Evolutionary conservation across 768 basidiomycete species (phyloP), one percentile per base, ranked within the genome.

Genomic region (Russula dissimulans): DNA sequence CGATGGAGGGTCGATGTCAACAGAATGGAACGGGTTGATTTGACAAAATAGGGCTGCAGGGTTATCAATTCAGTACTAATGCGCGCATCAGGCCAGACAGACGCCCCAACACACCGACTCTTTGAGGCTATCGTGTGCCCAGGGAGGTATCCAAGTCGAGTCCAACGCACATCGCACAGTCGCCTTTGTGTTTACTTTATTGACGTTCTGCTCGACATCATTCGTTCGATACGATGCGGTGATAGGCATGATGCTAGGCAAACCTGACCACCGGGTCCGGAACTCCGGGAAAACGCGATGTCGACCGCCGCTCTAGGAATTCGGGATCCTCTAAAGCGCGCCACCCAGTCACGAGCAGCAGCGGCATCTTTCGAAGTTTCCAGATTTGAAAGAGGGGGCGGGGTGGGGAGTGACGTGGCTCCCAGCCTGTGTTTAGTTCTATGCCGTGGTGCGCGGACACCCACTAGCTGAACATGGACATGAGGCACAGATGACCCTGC

Each of bases 111-210:
- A 29, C 68, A 87, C 84, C 63, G 79, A 76, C 66, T 65, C 68
- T 65, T 73, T 75, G 22, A 90, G 64, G 34, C 68, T 69, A 7
- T 77, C 72, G 36, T 69, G 72, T 4, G 85, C 81, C 89, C 89
- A 91, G 2, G 63, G 54, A 7, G 89, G 89, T 52, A 91, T 84
- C 88, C 88, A 90, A 1, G 71, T 55, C 1, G 78, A 74, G 54
- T 83, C 73, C 9, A 89, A 52, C 6, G 77, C 70, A 66, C 86
- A 88, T 44, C 85, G 77, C 15, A 86, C 65, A 0, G 82, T 85
- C 0, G 81, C 87, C 69, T 91, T 91, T 14, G 90, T 91, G 60
- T 89, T 91, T n/a, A 91, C 80, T 73, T 91, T 92, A 68, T 92
- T 92, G 42, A 92, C 90, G 65, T 92, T 89, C 88, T 91, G 65